Conservation (phyloP, 2,329 filamentous ascomycete genomes). For the Fusarium tuaranense region DNA sequence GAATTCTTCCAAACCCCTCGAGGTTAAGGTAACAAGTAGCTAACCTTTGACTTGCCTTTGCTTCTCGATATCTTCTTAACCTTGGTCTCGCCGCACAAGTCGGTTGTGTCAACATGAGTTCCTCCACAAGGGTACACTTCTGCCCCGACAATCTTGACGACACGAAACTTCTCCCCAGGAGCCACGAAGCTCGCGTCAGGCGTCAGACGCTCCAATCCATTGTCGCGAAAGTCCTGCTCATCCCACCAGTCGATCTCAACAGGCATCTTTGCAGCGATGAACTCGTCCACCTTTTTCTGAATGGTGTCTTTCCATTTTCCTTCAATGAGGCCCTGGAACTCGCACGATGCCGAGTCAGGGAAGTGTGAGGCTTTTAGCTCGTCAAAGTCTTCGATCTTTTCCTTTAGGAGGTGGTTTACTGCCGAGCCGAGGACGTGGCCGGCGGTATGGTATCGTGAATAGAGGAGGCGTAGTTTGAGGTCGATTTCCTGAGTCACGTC, state of each 20-base stretch:
- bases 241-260: conserved; percentile 75
- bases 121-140: conserved; percentile 81
- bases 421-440: conserved; percentile 79
- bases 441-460: conserved; percentile 78
- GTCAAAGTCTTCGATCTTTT: conserved; percentile 64
- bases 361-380: conserved; percentile 80
- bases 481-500: conserved; percentile 70
- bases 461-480: conserved; percentile 67
- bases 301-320: conserved; percentile 72
- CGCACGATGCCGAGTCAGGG: conserved; percentile 74
- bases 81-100: conserved; percentile 68
- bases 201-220: conserved; percentile 66
- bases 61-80: conserved; percentile 71
- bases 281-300: conserved; percentile 70
- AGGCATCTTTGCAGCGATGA: conserved; percentile 65
- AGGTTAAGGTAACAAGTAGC: conserved; percentile 32
- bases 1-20: background rate
- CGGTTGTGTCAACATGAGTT: conserved; percentile 75
- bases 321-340: conserved; percentile 76
- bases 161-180: conserved; percentile 66
- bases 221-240: conserved; percentile 68
- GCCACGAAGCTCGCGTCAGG: conserved; percentile 55
- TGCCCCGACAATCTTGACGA: conserved; percentile 76
- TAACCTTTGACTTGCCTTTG: conserved; percentile 41
- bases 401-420: conserved; percentile 68